Conservation (phyloP, 208 protist species). For the Acanthamoeba lenticulata region DNA sequence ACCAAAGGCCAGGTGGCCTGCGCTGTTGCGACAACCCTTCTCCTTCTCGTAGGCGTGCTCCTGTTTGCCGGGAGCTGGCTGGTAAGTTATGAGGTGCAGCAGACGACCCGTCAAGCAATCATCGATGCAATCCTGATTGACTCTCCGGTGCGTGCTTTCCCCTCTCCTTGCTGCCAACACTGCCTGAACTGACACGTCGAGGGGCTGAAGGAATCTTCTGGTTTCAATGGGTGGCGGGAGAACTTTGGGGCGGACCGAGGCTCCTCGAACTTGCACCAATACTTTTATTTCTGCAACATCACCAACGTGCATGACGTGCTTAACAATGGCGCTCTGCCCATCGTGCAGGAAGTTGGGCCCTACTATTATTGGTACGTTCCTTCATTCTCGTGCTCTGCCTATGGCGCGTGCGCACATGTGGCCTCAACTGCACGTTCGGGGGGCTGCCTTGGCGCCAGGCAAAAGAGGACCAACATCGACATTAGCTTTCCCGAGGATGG, state of each 20-base stretch:
- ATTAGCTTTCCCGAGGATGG: neutral
- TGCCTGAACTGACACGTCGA: neutral
- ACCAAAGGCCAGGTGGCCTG: neutral
- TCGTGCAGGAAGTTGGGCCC: neutral
- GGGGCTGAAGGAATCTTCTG: neutral
- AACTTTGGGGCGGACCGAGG: neutral
- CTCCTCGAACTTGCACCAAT: neutral
- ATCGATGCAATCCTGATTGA: neutral
- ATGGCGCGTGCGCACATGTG: neutral
- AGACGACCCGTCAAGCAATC: neutral
- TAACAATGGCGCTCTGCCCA: neutral
- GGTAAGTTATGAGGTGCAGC: neutral
- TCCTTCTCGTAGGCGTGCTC: neutral
- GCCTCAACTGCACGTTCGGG: neutral
- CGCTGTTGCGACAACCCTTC: neutral
- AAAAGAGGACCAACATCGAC: slow-evolving; percentile 11
- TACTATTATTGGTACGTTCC: neutral
- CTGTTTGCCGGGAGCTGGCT: slow-evolving; percentile 13
- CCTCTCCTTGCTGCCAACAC: neutral
- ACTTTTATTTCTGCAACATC: slow-evolving; percentile 20
- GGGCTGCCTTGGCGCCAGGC: neutral
- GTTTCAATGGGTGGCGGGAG: neutral
- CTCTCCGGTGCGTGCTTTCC: neutral
- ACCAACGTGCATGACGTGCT: neutral
- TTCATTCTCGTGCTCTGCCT: neutral